Conservation (phyloP, 495 filamentous ascomycete genomes). For the Halenospora varia region DNA sequence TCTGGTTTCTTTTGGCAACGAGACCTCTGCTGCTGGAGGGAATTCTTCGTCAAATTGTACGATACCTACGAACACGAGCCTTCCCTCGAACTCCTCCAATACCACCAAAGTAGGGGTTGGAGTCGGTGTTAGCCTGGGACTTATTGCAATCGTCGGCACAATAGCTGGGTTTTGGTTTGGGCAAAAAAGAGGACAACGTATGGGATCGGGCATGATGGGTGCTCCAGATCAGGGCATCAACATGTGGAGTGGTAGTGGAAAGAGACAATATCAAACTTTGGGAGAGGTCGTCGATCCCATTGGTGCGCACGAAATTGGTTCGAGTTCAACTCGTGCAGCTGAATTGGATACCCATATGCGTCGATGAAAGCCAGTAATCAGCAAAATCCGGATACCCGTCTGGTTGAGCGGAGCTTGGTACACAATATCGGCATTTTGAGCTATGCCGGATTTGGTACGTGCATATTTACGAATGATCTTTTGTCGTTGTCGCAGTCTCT, state of each 20-base stretch:
- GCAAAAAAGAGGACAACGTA: neutral
- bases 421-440: too few relatives aligned
- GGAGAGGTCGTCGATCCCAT: neutral
- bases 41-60: neutral
- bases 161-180: neutral
- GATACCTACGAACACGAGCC: neutral
- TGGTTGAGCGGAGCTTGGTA: too few relatives aligned
- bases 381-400: too few relatives aligned
- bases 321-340: neutral
- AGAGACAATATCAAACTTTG: neutral
- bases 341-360: too few relatives aligned
- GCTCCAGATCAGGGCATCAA: too few relatives aligned
- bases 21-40: neutral
- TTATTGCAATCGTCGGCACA: neutral
- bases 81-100: neutral
- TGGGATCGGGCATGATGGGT: neutral
- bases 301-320: neutral
- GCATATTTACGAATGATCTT: too few relatives aligned
- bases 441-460: too few relatives aligned
- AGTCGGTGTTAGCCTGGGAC: neutral
- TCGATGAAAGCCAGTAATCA: too few relatives aligned
- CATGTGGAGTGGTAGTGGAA: too few relatives aligned
- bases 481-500: too few relatives aligned
- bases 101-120: neutral
- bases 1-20: neutral